Evolutionary conservation across 495 filamentous ascomycete species (phyloP).

Genomic region (Hyaloscypha finlandica): DNA sequence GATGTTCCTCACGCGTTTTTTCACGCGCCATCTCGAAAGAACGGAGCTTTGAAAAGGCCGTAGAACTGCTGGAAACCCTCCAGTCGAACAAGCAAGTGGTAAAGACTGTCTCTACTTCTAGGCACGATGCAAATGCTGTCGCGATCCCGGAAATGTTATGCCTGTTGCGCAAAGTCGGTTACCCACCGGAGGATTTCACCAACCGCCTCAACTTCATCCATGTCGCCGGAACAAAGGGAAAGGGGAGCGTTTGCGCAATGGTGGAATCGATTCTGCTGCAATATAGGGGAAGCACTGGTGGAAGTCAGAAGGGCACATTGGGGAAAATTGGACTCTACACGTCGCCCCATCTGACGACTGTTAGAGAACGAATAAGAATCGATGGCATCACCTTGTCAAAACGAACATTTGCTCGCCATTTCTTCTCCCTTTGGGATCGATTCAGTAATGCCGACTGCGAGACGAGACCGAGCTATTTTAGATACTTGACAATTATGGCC

Average conservation of each 20-base stretch:
- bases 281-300: neutral
- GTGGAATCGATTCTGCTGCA: conserved; percentile 27
- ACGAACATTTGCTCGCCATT: conserved; percentile 57
- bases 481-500: conserved; percentile 87
- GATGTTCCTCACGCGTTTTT: neutral
- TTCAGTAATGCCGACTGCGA: conserved; percentile 38
- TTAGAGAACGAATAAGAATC: conserved; percentile 67
- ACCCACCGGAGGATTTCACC: conserved; percentile 44
- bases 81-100: conserved; percentile 72
- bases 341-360: conserved; percentile 61
- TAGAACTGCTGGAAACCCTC: conserved; percentile 63
- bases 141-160: conserved; percentile 87
- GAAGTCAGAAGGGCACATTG: neutral
- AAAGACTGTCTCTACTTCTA: conserved; percentile 35
- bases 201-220: conserved; percentile 43
- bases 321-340: conserved; percentile 64
- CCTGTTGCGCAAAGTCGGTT: conserved; percentile 75
- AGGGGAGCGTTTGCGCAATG: conserved; percentile 49
- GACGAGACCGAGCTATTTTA: conserved; percentile 73
- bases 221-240: conserved; percentile 65
- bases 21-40: conserved; percentile 28
- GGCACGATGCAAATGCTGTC: conserved; percentile 61
- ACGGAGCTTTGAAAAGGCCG: conserved; percentile 43
- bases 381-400: conserved; percentile 52
- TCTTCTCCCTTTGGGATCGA: conserved; percentile 68